Conservation (phyloP, 805 yeast genomes). For the Zygosaccharomyces kombuchaensis region DNA sequence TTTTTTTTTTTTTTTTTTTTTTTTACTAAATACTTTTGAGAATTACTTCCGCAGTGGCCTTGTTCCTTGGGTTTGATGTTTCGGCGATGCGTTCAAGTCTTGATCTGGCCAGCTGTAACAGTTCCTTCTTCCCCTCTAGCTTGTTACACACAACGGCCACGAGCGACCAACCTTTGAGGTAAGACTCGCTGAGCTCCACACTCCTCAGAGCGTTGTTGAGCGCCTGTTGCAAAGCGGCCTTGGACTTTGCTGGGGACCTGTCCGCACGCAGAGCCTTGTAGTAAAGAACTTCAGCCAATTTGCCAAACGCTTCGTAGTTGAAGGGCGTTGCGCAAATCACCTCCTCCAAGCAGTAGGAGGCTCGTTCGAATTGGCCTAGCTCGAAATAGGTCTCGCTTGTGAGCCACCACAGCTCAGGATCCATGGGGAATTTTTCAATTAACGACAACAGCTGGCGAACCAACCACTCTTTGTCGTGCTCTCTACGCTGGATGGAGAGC, state of each 20-base stretch:
- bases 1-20: constrained; percentile 7
- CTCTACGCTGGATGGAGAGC: constrained; percentile 22
- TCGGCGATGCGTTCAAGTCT: constrained; percentile 37
- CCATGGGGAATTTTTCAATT: constrained; percentile 52
- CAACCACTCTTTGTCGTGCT: constrained; percentile 17
- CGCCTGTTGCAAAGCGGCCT: constrained; percentile 18
- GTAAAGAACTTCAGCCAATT: constrained; percentile 25
- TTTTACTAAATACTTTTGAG: constrained; percentile 14
- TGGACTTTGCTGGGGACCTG: constrained; percentile 7
- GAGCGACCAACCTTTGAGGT: constrained; percentile 73
- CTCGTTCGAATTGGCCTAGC: constrained; percentile 60
- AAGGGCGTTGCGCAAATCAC: constrained; percentile 61
- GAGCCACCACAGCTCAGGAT: constrained; percentile 74
- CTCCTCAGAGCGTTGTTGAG: constrained; percentile 58
- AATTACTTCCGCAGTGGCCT: constrained; percentile 37
- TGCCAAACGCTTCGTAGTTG: constrained; percentile 33
- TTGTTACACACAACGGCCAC: constrained; percentile 40
- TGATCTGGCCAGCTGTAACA: constrained; percentile 37
- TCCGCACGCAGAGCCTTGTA: constrained; percentile 19
- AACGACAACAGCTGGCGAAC: constrained; percentile 19
- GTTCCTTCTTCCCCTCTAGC: constrained; percentile 26
- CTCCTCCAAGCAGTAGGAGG: constrained; percentile 66
- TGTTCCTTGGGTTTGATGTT: constrained; percentile 33
- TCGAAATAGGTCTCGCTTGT: constrained; percentile 59
- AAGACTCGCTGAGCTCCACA: constrained; percentile 70